These are phyloP conservation scores for Moniliophthora roreri DNA, from an alignment of 1,284 basidiomycete species.

Conservation along the genomic window DNA sequence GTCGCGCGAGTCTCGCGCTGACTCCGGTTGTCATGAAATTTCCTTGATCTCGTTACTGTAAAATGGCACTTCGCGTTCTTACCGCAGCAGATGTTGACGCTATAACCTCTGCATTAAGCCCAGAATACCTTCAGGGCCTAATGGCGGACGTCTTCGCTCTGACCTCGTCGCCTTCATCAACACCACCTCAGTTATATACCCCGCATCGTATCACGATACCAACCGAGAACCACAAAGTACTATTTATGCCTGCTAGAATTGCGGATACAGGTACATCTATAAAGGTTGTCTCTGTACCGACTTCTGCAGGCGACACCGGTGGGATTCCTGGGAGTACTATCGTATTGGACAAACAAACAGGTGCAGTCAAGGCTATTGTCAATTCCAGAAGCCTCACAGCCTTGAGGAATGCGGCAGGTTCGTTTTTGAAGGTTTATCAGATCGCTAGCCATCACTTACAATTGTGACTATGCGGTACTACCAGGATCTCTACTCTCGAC, in stretches of 20 bases:
- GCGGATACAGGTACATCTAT: constrained; percentile 45
- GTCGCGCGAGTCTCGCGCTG: too few species aligned
- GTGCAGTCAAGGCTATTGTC: constrained; percentile 67
- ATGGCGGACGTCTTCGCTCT: constrained; percentile 55
- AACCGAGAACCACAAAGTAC: constrained; percentile 48
- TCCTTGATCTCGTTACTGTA: not conserved
- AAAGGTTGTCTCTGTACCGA: constrained; percentile 76
- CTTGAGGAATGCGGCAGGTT: constrained; percentile 76
- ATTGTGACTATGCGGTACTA: not conserved
- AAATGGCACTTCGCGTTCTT: constrained; percentile 52
- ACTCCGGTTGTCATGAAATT: not conserved
- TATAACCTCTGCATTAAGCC: constrained; percentile 39
- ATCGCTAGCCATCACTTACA: not conserved
- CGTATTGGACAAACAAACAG: constrained; percentile 70
- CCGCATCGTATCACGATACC: constrained; percentile 53
- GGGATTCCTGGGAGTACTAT: constrained; percentile 79
- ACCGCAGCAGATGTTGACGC: constrained; percentile 48
- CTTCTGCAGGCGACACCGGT: constrained; percentile 32
- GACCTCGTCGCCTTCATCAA: constrained; percentile 26
- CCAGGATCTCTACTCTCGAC: constrained; percentile 77
- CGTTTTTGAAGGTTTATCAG: constrained; percentile 2
- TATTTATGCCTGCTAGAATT: constrained; percentile 75
- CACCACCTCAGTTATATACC: constrained; percentile 29
- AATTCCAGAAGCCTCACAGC: constrained; percentile 80
- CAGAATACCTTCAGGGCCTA: constrained; percentile 46